Evolutionary conservation across 2,329 filamentous ascomycete genomes (phyloP), one percentile per base, ranked within the genome.

Genomic region (Bipolaris cookei): DNA sequence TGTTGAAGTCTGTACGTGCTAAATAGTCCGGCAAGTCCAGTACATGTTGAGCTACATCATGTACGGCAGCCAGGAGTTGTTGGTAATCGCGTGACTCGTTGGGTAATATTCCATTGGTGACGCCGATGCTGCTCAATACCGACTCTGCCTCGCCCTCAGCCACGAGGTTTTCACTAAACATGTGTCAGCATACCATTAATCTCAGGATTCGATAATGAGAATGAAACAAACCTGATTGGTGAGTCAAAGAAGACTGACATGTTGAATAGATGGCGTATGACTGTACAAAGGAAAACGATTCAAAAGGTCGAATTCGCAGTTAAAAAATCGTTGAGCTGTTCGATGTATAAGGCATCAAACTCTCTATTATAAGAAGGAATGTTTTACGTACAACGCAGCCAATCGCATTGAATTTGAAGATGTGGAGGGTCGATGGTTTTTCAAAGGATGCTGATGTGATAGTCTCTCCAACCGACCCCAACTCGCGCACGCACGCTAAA

Each of bases 41-140:
- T 37, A 84, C 70, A 0, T 76, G 73, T 49, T 82, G 77, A 0
- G 82, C 82, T 37, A 80, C 81, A 51, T 84, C 82, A 54, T 84
- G 82, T 0, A 83, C 78, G 0, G 81, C 82, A 16, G 81, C 81
- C 0, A 84, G 74, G 1, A 84, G 76, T 8, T 78, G 77, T 18
- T 79, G 72, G 54, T 82, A 84, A 56, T 84, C 81, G 18, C 68
- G 68, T 43, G 69, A 77, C 51, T 84, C 80, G 39, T 45, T 21
- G 20, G 58, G 18, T 32, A 57, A 42, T 80, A 81, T 28, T 20
- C 66, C 66, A 10, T 65, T 51, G 37, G 56, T 63, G 41, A 72
- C 58, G 3, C 69, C 67, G 50, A 72, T 67, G 16, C 54, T 63
- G 11, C 55, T 51, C 14, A 72, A 46, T 10, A 67, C 58, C 21